Percentiles rank a stretch among this genome's conserved stretches.
phyloP scores from a whole-genome alignment of 2,329 filamentous ascomycete genomes.

The Fusarium sp. region DNA sequence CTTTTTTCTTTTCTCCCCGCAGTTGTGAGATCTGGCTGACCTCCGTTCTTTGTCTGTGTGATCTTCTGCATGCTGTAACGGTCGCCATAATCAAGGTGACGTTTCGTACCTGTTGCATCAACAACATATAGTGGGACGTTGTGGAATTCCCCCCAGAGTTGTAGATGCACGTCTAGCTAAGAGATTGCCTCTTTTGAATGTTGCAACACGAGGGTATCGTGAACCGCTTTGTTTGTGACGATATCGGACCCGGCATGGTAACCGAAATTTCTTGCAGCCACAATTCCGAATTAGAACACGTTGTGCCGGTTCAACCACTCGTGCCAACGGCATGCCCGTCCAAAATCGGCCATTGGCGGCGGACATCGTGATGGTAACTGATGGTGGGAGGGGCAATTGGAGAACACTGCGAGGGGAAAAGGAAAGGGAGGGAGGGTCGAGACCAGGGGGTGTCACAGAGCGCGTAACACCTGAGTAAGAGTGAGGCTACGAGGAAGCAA shows the following conservation, averaged over 20 bases:
- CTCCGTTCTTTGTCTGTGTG: conserved; percentile 29
- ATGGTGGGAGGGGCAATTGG: conserved; percentile 47
- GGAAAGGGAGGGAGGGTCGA: conserved; percentile 18
- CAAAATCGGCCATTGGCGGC: conserved; percentile 29
- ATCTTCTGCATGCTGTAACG: conserved; percentile 18
- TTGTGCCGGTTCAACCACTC: conserved; percentile 32
- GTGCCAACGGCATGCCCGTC: conserved; percentile 35
- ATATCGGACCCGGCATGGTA: conserved; percentile 25
- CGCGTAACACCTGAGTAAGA: conserved; percentile 5
- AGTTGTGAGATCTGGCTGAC: conserved; percentile 39
- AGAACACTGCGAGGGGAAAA: conserved; percentile 24
- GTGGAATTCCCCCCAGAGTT: conserved; percentile 28
- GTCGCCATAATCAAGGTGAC: conserved; percentile 19
- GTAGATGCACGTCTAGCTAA: conserved; percentile 25
- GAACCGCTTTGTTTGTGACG: conserved; percentile 14
- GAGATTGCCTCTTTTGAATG: conserved; percentile 31
- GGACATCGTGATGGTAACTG: conserved; percentile 30
- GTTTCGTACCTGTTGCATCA: conserved; percentile 6
- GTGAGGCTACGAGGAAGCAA: not conserved
- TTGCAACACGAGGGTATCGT: conserved; percentile 2
- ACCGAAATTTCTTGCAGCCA: conserved; percentile 29
- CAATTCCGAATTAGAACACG: conserved; percentile 35
- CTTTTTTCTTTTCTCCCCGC: conserved; percentile 35
- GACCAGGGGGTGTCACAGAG: conserved; percentile 30
- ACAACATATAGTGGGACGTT: conserved; percentile 20